A percentile compares a stretch with the other conserved stretches of the same genome.
Evolutionary conservation across 768 basidiomycete genomes (phyloP).

Genomic region (Xanthoconium purpureum): DNA sequence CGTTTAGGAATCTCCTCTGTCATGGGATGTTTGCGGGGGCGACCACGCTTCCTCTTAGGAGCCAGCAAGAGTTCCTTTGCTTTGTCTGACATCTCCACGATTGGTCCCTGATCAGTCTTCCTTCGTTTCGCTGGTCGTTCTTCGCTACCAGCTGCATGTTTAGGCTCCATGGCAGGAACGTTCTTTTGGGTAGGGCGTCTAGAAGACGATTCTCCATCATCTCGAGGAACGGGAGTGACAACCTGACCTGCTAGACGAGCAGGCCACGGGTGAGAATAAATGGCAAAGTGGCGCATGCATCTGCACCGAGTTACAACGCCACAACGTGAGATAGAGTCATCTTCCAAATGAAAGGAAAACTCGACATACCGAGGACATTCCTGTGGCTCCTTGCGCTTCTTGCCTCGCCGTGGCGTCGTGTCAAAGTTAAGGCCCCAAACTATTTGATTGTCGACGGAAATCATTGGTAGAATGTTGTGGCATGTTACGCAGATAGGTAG

Average conservation of each 20-base stretch:
- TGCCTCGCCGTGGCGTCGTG: constrained; percentile 40
- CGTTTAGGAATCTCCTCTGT: constrained; percentile 32
- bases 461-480: constrained; percentile 67
- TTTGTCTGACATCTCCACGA: constrained; percentile 32
- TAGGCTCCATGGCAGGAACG: constrained; percentile 51
- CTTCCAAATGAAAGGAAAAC: constrained; percentile 23
- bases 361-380: constrained; percentile 69
- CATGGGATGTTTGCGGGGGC: constrained; percentile 35
- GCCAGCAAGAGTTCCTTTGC: constrained; percentile 32
- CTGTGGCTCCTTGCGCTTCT: constrained; percentile 59
- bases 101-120: constrained; percentile 40
- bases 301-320: constrained; percentile 36
- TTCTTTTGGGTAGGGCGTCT: constrained; percentile 52
- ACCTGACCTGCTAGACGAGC: constrained; percentile 50
- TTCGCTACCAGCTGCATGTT: constrained; percentile 44
- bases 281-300: constrained; percentile 77
- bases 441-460: constrained; percentile 69
- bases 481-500: constrained; percentile 74
- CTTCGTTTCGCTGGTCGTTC: constrained; percentile 47
- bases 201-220: constrained; percentile 39
- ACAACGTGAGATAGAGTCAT: constrained; percentile 12
- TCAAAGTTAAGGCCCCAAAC: constrained; percentile 68
- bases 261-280: constrained; percentile 73
- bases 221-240: constrained; percentile 45
- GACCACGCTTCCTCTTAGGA: constrained; percentile 33